Base-by-base conservation (phyloP, 345 rosid genomes). In the Atalantia buxifolia region DNA sequence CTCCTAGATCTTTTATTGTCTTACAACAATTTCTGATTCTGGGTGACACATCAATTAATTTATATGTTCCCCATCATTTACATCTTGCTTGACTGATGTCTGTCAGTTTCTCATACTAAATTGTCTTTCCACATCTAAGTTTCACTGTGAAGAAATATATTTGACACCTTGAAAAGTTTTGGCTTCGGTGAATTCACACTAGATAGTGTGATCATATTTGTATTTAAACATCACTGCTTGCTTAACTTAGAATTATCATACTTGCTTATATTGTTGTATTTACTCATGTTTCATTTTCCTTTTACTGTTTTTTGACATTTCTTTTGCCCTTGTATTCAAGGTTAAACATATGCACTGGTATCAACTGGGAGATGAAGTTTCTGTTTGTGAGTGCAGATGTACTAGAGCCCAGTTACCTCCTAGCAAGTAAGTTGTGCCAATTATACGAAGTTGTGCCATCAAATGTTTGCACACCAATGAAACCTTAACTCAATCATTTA, bases 321-420 rank as follows among this genome's bases (percentile, higher is more conserved):
- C 77, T 74, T 76, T 69, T 40, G 30, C 40, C 2, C 31, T 72
- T 59, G 59, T 4, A 72, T 75, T 74, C 76, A 88, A 95, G 99
- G 99, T 95, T 78, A 93, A 93, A 88, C 98, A 93, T 85, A 77
- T 95, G 92, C 95, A 95, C 81, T 95, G 97, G 97, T 95, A 90
- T 87, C 82, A 71, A 66, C 82, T 89, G 64, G 91, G 91, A 68
- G 92, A 89, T 71, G 81, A 91, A 83, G 88, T 91, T 81, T 91
- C 97, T 68, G 61, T 90, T 75, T 93, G 97, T 75, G 99, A 95
- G 79, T 95, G 99, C 80, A 87, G 98, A 85, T 89, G 95, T 87
- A 89, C 88, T 76, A 88, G 96, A 89, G 97, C 98, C 40, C 85
- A 84, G 68, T 80, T 95, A 76, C 99, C 98, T 57, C 92, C 99